A percentile compares a stretch with the other conserved stretches of the same genome.
These are phyloP conservation scores for Pseudogymnoascus verrucosus DNA, from an alignment of 2,329 filamentous ascomycete genomes.

Conservation along the genomic window DNA sequence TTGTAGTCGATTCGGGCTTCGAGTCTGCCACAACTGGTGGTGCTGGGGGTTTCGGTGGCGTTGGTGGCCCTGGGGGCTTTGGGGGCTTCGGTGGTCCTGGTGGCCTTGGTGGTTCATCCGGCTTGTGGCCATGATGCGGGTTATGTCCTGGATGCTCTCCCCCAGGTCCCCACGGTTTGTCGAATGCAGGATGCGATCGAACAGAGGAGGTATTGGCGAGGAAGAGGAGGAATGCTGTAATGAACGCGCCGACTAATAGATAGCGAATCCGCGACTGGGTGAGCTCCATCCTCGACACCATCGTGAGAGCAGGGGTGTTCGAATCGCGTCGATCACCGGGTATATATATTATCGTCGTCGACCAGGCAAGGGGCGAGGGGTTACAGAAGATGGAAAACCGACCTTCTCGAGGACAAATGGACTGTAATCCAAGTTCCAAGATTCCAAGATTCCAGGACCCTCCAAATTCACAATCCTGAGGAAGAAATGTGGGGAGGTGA, in stretches of 20 bases:
- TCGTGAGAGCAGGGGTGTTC: not conserved
- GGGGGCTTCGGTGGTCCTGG: not conserved
- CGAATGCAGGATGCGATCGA: not conserved
- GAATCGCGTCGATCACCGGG: not conserved
- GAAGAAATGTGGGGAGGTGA: not conserved
- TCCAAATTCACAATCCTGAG: not conserved
- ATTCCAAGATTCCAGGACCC: not conserved
- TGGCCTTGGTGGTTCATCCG: not conserved
- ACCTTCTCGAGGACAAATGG: not conserved
- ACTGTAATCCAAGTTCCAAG: not conserved
- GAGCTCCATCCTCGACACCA: constrained; percentile 5
- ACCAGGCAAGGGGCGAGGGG: not conserved
- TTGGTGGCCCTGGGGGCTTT: not conserved
- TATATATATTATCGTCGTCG: not conserved
- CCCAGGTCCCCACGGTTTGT: not conserved
- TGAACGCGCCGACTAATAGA: not conserved
- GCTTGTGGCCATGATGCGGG: not conserved
- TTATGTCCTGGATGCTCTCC: not conserved
- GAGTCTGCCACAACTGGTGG: not conserved
- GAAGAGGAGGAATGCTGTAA: constrained; percentile 1
- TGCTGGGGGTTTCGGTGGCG: not conserved
- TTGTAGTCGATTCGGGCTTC: not conserved
- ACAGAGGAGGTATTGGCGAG: not conserved
- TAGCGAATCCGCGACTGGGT: not conserved
- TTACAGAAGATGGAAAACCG: not conserved